Percentiles rank a stretch among this genome's conserved stretches.
These are phyloP conservation scores for Flueggea neowawraea DNA, from an alignment of 441 rosid species.

Conservation along the genomic window DNA sequence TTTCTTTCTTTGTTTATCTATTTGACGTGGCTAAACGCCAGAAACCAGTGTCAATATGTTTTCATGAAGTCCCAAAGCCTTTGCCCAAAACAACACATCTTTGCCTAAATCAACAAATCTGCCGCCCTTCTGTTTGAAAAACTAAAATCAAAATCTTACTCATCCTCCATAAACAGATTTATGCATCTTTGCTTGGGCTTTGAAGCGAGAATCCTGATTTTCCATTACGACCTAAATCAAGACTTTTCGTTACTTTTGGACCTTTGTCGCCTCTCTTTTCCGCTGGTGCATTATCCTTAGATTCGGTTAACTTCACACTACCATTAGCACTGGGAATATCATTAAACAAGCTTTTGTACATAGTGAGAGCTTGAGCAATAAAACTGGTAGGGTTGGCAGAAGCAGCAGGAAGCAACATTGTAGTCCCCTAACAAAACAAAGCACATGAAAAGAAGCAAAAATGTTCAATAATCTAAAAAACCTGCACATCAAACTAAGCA, in stretches of 20 bases:
- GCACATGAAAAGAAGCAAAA: neutral
- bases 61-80: too few species aligned
- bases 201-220: conserved; percentile 51
- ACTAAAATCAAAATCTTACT: neutral
- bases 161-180: conserved; percentile 1
- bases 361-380: conserved; percentile 79
- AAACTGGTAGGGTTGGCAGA: conserved; percentile 61
- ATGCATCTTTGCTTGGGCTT: conserved; percentile 33
- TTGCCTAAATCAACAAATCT: too few species aligned
- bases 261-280: conserved; percentile 25
- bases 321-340: conserved; percentile 28
- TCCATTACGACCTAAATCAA: conserved; percentile 8
- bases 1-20: too few species aligned
- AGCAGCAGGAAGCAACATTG: conserved; percentile 80
- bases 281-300: conserved; percentile 15
- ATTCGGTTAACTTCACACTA: conserved; percentile 16
- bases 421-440: conserved; percentile 54
- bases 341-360: conserved; percentile 66
- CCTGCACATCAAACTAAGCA: neutral
- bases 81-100: too few species aligned
- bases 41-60: too few species aligned
- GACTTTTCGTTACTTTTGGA: conserved; percentile 14
- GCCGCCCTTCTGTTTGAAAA: too few species aligned
- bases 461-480: neutral
- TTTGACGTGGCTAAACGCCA: too few species aligned